Percentiles rank a stretch among this genome's conserved stretches.
phyloP scores from a whole-genome alignment of 208 protist species.

The Crithidia fasciculata region DNA sequence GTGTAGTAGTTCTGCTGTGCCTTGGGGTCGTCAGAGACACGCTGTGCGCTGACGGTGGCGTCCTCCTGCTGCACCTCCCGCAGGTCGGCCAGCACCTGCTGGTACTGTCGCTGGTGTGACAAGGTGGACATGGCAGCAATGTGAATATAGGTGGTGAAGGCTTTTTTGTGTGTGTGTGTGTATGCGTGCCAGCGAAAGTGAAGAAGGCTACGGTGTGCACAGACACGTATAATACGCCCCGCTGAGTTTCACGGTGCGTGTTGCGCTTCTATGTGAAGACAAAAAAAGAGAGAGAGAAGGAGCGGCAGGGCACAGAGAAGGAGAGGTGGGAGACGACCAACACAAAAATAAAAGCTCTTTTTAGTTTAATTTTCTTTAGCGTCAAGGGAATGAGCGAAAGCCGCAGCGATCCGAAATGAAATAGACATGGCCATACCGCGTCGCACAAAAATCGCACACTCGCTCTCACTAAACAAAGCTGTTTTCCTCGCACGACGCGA shows the following conservation, averaged over 20 bases:
- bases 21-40: conserved; percentile 46
- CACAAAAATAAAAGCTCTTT: background rate
- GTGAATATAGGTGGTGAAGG: background rate
- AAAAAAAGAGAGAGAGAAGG: background rate
- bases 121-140: conserved; percentile 73
- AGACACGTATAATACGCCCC: too few relatives aligned
- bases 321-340: background rate
- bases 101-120: conserved; percentile 79
- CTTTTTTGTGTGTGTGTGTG: conserved; percentile 7
- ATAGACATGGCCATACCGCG: too few relatives aligned
- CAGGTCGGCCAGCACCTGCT: conserved; percentile 79
- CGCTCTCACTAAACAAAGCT: conserved; percentile 14
- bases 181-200: background rate
- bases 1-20: conserved; percentile 63
- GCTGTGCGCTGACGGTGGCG: conserved; percentile 40
- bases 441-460: too few relatives aligned
- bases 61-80: conserved; percentile 73
- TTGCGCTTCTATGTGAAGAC: background rate
- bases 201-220: background rate
- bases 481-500: too few relatives aligned
- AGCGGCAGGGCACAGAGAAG: background rate
- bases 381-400: too few relatives aligned
- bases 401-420: too few relatives aligned
- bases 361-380: background rate
- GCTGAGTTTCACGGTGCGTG: too few relatives aligned